Base-by-base conservation (phyloP, 1,284 basidiomycete genomes). In the Cutaneotrichosporon dermatis region DNA sequence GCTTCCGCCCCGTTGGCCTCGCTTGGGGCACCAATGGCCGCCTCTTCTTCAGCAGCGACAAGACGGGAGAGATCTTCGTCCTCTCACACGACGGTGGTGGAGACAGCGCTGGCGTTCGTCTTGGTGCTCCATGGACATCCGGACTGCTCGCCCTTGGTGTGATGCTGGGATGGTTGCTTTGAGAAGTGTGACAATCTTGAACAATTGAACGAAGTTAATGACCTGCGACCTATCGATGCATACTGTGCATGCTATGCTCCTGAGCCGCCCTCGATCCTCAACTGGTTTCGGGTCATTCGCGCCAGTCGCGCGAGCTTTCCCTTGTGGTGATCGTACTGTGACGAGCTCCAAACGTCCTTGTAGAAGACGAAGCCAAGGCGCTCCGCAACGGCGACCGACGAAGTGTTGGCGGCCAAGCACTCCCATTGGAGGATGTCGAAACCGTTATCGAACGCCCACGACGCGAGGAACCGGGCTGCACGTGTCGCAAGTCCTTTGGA, bases 1-100 rank as follows among this genome's bases (percentile, higher is more conserved):
- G 61, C 43, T 62, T 59, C 57, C 40, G 61, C n/a, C 61, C 61
- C 25, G 57, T 59, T 33, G 61, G 57, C 2, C 57, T 62, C 3
- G 61, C 57, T n/a, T 54, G 51, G 54, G 61, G 56, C 42, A 12
- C 11, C 9, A 13, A 41, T 12, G 54, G 34, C n/a, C 41, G 61
- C 2, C 57, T 62, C 13, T 62, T 46, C 15, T 25, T 62, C n/a
- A 43, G 51, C 10, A 59, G 57, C 54, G 61, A 62, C 55, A 51
- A 45, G 35, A 62, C 61, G 34, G 55, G 55, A 2, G 61, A 62
- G 43, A 34, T 62, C 5, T 62, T 54, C 34, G 61, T 62, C n/a
- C 25, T 59, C 35, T 16, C 25, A 5, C 16, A 48, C 13, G 45
- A 48, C 11, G 45, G 45, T 35, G 45, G 45, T 8, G 33, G 25